Conservation (phyloP, 768 basidiomycete species). For the Hortiboletus campestris region DNA sequence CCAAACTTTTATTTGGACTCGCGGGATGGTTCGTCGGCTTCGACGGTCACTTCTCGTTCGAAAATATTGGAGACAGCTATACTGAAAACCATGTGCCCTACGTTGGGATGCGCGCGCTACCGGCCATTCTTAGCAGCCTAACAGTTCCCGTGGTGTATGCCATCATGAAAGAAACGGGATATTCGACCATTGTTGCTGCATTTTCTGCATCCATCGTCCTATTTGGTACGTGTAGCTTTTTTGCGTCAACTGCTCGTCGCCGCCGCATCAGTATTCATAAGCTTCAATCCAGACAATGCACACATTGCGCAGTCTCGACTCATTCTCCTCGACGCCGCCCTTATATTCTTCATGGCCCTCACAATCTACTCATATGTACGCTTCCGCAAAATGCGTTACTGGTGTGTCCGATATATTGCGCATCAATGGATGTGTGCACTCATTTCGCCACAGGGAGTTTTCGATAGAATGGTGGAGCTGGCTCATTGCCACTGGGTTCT, state of each 20-base stretch:
- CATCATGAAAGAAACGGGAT: constrained; percentile 98
- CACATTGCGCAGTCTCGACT: constrained; percentile 96
- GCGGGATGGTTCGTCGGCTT: constrained; percentile 97
- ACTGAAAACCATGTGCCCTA: constrained; percentile 85
- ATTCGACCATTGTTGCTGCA: constrained; percentile 85
- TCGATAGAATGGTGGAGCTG: constrained; percentile 92
- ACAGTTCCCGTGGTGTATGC: constrained; percentile 90
- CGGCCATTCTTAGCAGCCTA: constrained; percentile 86
- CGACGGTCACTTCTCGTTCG: constrained; percentile 91
- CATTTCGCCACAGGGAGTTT: constrained; percentile 63
- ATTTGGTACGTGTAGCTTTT: constrained; percentile 63
- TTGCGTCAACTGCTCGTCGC: neutral
- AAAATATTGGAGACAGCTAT: constrained; percentile 94
- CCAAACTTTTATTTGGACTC: constrained; percentile 91
- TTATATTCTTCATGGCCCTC: constrained; percentile 94
- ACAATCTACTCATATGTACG: constrained; percentile 92
- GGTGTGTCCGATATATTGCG: constrained; percentile 41
- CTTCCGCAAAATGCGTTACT: constrained; percentile 92
- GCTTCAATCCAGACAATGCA: constrained; percentile 71
- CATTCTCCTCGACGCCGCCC: constrained; percentile 89
- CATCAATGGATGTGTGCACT: neutral
- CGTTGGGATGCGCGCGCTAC: constrained; percentile 88
- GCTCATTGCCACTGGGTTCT: constrained; percentile 85
- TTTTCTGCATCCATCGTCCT: constrained; percentile 86
- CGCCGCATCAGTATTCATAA: constrained; percentile 1